These are phyloP conservation scores for Neckera pumila DNA, from an alignment of 225 moss, liverwort and hornwort genomes.

Conservation along the genomic window DNA sequence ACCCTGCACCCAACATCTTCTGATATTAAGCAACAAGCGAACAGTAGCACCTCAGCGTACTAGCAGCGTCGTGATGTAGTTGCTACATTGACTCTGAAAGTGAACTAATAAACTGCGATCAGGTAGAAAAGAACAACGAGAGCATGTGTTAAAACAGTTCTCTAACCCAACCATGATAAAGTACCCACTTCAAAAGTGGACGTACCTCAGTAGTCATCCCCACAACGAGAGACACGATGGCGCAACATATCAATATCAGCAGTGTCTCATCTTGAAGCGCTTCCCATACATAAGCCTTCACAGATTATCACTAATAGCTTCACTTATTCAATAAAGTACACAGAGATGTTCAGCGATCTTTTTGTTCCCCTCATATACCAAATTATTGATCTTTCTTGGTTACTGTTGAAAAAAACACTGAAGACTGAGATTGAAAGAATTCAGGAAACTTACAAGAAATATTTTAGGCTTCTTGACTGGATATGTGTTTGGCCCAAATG, in stretches of 20 bases:
- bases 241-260: slow-evolving; percentile 70
- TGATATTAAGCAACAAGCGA: not conserved
- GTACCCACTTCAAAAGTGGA: not conserved
- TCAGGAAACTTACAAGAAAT: slow-evolving; percentile 38
- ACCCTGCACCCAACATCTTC: slow-evolving; percentile 35
- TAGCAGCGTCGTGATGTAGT: not conserved
- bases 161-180: not conserved
- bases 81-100: not conserved
- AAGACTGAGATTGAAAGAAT: not conserved
- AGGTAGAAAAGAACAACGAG: not conserved
- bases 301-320: not conserved
- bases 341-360: not conserved
- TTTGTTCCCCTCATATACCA: not conserved
- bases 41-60: not conserved
- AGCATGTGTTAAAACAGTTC: not conserved
- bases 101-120: not conserved
- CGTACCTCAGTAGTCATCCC: slow-evolving; percentile 76
- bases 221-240: slow-evolving; percentile 66
- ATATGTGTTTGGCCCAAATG: slow-evolving; percentile 84
- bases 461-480: slow-evolving; percentile 70
- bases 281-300: slow-evolving; percentile 78
- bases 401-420: not conserved
- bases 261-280: slow-evolving; percentile 84
- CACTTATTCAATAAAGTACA: not conserved
- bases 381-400: not conserved